phyloP scores from a whole-genome alignment of 2,329 filamentous ascomycete genomes.

The Calonectria pseudoturangicola region DNA sequence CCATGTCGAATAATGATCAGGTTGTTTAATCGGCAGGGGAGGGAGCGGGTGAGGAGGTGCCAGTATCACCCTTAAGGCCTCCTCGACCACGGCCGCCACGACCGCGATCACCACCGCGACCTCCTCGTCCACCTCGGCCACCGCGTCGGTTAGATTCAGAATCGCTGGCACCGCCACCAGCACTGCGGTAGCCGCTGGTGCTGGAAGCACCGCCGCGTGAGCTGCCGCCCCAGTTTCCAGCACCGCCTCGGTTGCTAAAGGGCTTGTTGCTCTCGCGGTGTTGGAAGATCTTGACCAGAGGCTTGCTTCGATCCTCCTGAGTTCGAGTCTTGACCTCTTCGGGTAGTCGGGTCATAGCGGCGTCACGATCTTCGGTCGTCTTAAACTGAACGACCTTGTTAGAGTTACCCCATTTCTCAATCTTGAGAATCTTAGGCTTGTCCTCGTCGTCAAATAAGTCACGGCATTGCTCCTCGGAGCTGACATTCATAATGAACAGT shows the following conservation, averaged over 20 bases:
- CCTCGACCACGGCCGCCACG: slow-evolving; percentile 74
- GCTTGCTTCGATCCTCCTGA: slow-evolving; percentile 84
- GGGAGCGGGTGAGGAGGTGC: slow-evolving; percentile 72
- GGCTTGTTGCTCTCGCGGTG: slow-evolving; percentile 76
- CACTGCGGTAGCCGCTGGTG: slow-evolving; percentile 88
- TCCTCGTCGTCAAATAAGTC: slow-evolving; percentile 90
- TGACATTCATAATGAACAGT: slow-evolving; percentile 92
- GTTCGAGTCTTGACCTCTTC: slow-evolving; percentile 84
- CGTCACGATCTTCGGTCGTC: slow-evolving; percentile 85
- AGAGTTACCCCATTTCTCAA: slow-evolving; percentile 85
- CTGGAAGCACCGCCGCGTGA: slow-evolving; percentile 74
- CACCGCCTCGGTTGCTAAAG: slow-evolving; percentile 76
- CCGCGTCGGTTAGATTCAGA: slow-evolving; percentile 75
- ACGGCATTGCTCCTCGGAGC: slow-evolving; percentile 87
- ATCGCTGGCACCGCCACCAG: slow-evolving; percentile 83
- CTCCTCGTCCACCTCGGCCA: slow-evolving; percentile 73
- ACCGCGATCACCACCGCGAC: slow-evolving; percentile 76
- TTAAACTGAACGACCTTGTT: slow-evolving; percentile 93
- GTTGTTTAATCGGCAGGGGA: slow-evolving; percentile 63
- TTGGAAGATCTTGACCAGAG: slow-evolving; percentile 89
- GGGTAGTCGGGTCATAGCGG: slow-evolving; percentile 83
- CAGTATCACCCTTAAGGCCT: slow-evolving; percentile 76
- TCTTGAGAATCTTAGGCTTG: slow-evolving; percentile 84
- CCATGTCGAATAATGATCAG: slow-evolving; percentile 40
- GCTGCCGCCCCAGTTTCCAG: slow-evolving; percentile 80